These are phyloP conservation scores for Arabidopsis thaliana DNA, from an alignment of 345 rosid species.

Conservation along the genomic window DNA sequence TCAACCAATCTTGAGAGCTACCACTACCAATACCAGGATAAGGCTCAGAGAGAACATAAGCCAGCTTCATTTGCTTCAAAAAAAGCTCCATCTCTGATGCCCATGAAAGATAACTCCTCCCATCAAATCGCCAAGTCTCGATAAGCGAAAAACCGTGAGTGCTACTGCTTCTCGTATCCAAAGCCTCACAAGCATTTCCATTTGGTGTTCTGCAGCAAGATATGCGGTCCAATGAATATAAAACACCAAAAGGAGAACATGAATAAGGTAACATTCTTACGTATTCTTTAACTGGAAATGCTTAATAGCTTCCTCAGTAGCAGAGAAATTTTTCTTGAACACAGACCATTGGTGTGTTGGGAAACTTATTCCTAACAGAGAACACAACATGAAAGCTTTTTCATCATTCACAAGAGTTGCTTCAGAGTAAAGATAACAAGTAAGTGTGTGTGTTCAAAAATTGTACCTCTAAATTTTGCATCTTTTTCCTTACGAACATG, in stretches of 20 bases:
- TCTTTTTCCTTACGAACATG: too few relatives aligned
- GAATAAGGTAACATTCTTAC: not conserved
- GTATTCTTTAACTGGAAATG: not conserved
- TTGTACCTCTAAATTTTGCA: too few relatives aligned
- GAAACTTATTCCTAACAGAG: not conserved
- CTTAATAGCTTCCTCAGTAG: not conserved
- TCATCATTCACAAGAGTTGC: too few relatives aligned
- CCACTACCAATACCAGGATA: slow-evolving; percentile 45
- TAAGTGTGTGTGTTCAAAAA: too few relatives aligned
- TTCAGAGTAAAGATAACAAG: too few relatives aligned
- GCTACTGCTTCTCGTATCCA: slow-evolving; percentile 19
- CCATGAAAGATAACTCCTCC: slow-evolving; percentile 72
- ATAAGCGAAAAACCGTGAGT: slow-evolving; percentile 48
- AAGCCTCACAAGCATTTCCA: slow-evolving; percentile 44
- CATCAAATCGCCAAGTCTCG: slow-evolving; percentile 69
- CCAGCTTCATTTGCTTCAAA: slow-evolving; percentile 68
- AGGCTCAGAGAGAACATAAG: slow-evolving; percentile 66
- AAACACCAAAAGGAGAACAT: too few relatives aligned
- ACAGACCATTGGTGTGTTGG: not conserved
- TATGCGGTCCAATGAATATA: not conserved
- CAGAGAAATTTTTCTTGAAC: not conserved
- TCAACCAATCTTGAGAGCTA: slow-evolving; percentile 52
- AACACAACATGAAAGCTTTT: not conserved
- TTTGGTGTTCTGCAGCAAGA: slow-evolving; percentile 40
- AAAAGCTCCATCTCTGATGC: slow-evolving; percentile 63